Conservation (phyloP, 805 yeast genomes). For the Kodamaea laetipori region DNA sequence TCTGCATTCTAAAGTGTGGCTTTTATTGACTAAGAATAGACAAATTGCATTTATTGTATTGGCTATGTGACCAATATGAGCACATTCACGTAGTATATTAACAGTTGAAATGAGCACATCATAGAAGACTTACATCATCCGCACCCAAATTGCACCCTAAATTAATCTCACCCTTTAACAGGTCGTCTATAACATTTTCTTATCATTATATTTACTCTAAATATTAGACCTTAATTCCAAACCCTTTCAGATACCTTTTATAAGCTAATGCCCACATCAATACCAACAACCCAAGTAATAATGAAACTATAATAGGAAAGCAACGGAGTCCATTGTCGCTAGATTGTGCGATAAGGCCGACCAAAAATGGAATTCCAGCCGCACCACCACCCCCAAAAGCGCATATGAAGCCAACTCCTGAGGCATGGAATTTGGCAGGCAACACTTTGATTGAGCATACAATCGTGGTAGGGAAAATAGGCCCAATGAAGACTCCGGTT, state of each 20-base stretch:
- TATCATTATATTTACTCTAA: background rate
- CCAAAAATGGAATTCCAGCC: slow-evolving; percentile 68
- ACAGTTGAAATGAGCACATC: too few species aligned
- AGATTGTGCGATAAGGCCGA: slow-evolving; percentile 51
- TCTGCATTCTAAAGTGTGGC: too few species aligned
- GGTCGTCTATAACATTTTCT: too few species aligned
- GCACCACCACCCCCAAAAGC: slow-evolving; percentile 85
- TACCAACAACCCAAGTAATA: slow-evolving; percentile 26
- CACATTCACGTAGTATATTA: too few species aligned
- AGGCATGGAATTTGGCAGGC: slow-evolving; percentile 60
- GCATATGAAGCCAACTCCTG: slow-evolving; percentile 73
- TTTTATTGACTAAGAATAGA: too few species aligned
- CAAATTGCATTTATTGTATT: too few species aligned
- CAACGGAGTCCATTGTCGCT: slow-evolving; percentile 34
- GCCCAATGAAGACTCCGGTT: slow-evolving; percentile 55
- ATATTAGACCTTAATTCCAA: slow-evolving; percentile 3
- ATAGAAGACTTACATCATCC: too few species aligned
- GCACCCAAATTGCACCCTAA: too few species aligned
- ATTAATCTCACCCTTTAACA: too few species aligned
- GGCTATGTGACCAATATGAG: too few species aligned
- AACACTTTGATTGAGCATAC: slow-evolving; percentile 62
- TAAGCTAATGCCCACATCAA: slow-evolving; percentile 28
- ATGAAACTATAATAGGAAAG: slow-evolving; percentile 34
- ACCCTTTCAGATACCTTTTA: slow-evolving; percentile 13
- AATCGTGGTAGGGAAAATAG: slow-evolving; percentile 67